Conservation (phyloP, 306 rosid genomes). For the Argentina anserina region DNA sequence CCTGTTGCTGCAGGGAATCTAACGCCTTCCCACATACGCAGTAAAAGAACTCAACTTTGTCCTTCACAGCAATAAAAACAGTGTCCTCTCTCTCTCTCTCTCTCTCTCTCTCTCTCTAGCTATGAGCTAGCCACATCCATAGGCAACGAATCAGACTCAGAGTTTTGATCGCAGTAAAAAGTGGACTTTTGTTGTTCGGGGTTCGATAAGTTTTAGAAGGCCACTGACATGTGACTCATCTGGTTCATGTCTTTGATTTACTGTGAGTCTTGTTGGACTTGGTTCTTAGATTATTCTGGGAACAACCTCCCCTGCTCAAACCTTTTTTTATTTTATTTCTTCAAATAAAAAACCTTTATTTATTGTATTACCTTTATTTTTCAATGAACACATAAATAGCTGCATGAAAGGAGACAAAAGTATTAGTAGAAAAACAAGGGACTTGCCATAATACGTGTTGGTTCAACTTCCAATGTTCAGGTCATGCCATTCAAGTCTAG, state of each 20-base stretch:
- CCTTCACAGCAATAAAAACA: background rate
- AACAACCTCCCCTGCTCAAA: constrained; percentile 1
- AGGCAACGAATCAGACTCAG: background rate
- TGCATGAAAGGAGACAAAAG: background rate
- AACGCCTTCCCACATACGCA: constrained; percentile 6
- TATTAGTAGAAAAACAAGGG: background rate
- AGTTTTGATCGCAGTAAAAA: background rate
- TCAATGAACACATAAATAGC: too few relatives aligned
- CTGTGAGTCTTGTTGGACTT: background rate
- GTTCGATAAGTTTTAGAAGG: background rate
- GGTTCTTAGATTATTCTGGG: background rate
- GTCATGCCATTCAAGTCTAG: background rate
- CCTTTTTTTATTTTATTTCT: background rate
- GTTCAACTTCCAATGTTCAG: background rate
- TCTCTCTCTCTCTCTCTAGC: background rate
- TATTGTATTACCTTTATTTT: too few relatives aligned
- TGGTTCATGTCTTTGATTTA: background rate
- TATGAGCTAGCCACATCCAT: background rate
- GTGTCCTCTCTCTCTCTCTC: background rate
- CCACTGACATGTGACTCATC: background rate
- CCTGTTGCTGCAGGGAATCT: constrained; percentile 1
- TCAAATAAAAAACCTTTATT: background rate
- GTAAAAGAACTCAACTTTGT: constrained; percentile 2
- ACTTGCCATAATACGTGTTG: background rate
- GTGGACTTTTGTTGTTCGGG: background rate